Percentiles rank a stretch among this genome's conserved stretches.
These are phyloP conservation scores for Pestalotiopsis sp. DNA, from an alignment of 2,329 filamentous ascomycete species.

Conservation along the genomic window DNA sequence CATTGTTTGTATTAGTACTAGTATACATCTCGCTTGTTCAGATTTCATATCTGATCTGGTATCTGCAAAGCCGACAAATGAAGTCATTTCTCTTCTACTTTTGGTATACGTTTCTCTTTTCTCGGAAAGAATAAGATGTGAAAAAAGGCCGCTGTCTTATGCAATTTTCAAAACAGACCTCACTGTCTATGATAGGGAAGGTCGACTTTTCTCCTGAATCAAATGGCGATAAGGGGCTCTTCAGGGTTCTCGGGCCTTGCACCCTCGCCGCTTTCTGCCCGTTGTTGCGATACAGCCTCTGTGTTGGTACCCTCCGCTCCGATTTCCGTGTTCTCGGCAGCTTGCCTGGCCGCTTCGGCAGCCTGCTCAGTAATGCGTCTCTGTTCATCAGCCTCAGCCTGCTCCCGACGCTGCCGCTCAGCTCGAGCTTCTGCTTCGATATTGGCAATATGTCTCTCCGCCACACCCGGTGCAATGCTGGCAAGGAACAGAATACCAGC, in stretches of 20 bases:
- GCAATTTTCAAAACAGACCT: background rate
- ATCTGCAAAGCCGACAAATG: background rate
- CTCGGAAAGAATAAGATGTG: background rate
- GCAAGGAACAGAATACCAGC: slow-evolving; percentile 65
- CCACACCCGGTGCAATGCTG: slow-evolving; percentile 67
- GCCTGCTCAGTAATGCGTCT: background rate
- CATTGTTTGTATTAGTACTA: background rate
- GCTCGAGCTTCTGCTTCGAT: slow-evolving; percentile 49
- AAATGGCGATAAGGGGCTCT: slow-evolving; percentile 6
- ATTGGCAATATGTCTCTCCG: slow-evolving; percentile 65
- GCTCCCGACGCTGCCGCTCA: slow-evolving; percentile 10
- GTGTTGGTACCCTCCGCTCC: background rate
- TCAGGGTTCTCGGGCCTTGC: background rate
- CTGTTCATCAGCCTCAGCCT: background rate
- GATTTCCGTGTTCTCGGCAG: background rate
- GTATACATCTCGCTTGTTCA: background rate
- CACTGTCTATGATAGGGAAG: background rate
- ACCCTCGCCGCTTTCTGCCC: background rate
- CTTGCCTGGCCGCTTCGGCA: background rate
- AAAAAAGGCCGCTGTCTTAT: background rate
- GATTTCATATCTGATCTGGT: background rate
- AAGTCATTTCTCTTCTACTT: background rate
- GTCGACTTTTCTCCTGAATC: background rate
- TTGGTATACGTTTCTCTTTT: background rate
- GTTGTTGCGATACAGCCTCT: background rate